Percentiles rank a stretch among this genome's conserved stretches.
These are phyloP conservation scores for Amylostereum chailletii DNA, from an alignment of 1,284 basidiomycete species.

Conservation along the genomic window DNA sequence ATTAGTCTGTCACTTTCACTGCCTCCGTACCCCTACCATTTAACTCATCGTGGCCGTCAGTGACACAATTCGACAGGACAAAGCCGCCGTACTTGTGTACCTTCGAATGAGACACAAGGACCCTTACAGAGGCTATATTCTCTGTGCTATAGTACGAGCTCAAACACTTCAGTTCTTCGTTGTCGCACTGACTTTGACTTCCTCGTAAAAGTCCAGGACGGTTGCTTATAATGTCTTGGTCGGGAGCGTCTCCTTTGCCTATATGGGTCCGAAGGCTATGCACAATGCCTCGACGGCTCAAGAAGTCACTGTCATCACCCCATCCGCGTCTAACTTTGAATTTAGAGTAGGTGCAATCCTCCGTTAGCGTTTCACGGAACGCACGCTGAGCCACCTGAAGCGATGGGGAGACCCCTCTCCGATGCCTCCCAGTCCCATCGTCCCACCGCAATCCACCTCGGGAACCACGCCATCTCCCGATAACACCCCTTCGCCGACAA, in stretches of 20 bases:
- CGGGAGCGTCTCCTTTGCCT: slow-evolving; percentile 66
- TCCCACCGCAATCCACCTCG: too few species aligned
- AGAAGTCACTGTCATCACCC: slow-evolving; percentile 65
- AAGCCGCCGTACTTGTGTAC: slow-evolving; percentile 67
- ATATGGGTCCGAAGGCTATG: slow-evolving; percentile 59
- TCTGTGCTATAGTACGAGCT: slow-evolving; percentile 58
- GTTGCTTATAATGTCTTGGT: slow-evolving; percentile 69
- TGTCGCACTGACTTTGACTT: slow-evolving; percentile 3
- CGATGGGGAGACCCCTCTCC: slow-evolving; percentile 67
- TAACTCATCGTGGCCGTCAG: slow-evolving; percentile 23
- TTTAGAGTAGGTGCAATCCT: slow-evolving; percentile 42
- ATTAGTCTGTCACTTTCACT: slow-evolving; percentile 39
- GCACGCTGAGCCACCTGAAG: slow-evolving; percentile 22
- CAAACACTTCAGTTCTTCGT: slow-evolving; percentile 2
- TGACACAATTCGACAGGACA: slow-evolving; percentile 65
- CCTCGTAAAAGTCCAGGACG: slow-evolving; percentile 33
- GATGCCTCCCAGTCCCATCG: slow-evolving; percentile 38
- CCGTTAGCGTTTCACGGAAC: too few species aligned
- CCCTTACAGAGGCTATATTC: slow-evolving; percentile 59
- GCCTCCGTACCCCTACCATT: neutral
- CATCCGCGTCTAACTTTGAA: slow-evolving; percentile 55
- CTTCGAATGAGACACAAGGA: slow-evolving; percentile 68
- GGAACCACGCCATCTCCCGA: too few species aligned
- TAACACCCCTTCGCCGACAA: too few species aligned
- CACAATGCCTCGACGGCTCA: slow-evolving; percentile 73